Percentiles rank a stretch among this genome's conserved stretches.
Conservation (phyloP, 202 grass and related monocot genomes). For the Elaeis oleifera region DNA sequence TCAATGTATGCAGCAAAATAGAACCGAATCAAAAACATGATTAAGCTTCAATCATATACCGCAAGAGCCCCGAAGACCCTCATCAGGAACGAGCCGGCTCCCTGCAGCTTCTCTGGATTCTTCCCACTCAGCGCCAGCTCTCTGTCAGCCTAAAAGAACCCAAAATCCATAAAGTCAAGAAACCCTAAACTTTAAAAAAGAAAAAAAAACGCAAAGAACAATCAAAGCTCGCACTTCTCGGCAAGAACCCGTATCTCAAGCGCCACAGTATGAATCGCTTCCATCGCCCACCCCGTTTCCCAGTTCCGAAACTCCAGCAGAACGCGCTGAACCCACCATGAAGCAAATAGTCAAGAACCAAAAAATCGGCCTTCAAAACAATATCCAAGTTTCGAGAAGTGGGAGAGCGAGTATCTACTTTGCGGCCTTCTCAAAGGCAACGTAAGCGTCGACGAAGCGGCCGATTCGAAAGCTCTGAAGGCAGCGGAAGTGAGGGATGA, state of each 20-base stretch:
- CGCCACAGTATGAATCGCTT: constrained; percentile 62
- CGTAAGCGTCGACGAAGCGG: constrained; percentile 72
- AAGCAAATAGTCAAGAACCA: background rate
- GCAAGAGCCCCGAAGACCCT: constrained; percentile 81
- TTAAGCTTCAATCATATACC: constrained; percentile 21
- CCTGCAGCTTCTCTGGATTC: constrained; percentile 89
- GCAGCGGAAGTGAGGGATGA: constrained; percentile 52
- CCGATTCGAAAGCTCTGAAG: constrained; percentile 56
- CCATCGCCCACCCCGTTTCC: constrained; percentile 88
- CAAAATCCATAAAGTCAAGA: constrained; percentile 11
- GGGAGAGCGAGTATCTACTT: constrained; percentile 26
- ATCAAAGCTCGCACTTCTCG: constrained; percentile 48
- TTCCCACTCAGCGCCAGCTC: constrained; percentile 63
- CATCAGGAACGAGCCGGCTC: constrained; percentile 92
- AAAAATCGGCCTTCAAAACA: background rate
- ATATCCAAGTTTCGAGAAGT: constrained; percentile 1
- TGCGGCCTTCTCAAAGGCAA: constrained; percentile 74
- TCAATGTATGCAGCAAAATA: no score
- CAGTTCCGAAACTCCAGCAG: constrained; percentile 96
- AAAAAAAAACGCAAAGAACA: background rate
- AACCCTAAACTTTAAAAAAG: background rate
- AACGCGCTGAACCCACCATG: constrained; percentile 43
- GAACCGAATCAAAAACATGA: no score
- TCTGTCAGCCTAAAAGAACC: constrained; percentile 58
- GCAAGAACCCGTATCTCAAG: constrained; percentile 91